Evolutionary conservation across 352 stramenopile species (phyloP).

Genomic region (Globisporangium spiculum): DNA sequence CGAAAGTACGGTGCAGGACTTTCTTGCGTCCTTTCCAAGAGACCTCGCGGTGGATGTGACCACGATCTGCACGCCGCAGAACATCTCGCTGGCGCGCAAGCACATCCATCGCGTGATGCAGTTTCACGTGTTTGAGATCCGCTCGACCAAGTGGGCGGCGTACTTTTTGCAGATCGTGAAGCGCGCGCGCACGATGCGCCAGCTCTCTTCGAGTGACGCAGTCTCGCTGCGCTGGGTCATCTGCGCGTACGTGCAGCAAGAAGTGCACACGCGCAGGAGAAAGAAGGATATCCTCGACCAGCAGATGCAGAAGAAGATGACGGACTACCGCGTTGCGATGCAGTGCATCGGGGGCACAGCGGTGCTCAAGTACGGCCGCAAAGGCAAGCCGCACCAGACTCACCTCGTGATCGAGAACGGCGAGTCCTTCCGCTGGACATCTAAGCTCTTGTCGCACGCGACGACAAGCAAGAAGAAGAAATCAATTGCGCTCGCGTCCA

Average conservation of each 20-base stretch:
- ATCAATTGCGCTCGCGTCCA: conserved; percentile 54
- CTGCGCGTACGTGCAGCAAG: conserved; percentile 49
- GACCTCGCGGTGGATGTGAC: conserved; percentile 49
- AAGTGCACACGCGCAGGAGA: conserved; percentile 36
- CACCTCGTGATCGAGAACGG: conserved; percentile 77
- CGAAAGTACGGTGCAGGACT: conserved; percentile 35
- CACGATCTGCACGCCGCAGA: conserved; percentile 36
- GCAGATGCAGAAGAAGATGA: conserved; percentile 76
- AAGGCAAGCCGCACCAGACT: conserved; percentile 71
- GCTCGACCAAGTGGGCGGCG: conserved; percentile 74
- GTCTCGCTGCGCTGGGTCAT: conserved; percentile 67
- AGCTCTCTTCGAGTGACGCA: conserved; percentile 28
- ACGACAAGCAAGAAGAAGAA: conserved; percentile 60
- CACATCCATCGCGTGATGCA: conserved; percentile 41
- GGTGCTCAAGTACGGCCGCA: conserved; percentile 80
- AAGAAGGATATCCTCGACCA: conserved; percentile 47
- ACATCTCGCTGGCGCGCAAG: conserved; percentile 20
- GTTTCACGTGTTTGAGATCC: conserved; percentile 69
- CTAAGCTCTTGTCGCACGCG: conserved; percentile 53
- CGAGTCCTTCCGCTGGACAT: conserved; percentile 77
- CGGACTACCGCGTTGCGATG: conserved; percentile 77
- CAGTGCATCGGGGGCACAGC: conserved; percentile 71
- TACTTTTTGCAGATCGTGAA: conserved; percentile 70
- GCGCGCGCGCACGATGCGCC: conserved; percentile 24
- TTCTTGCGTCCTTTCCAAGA: conserved; percentile 29